These are phyloP conservation scores for Rubia occidens DNA, from an alignment of 305 asterid genomes.

Conservation along the genomic window DNA sequence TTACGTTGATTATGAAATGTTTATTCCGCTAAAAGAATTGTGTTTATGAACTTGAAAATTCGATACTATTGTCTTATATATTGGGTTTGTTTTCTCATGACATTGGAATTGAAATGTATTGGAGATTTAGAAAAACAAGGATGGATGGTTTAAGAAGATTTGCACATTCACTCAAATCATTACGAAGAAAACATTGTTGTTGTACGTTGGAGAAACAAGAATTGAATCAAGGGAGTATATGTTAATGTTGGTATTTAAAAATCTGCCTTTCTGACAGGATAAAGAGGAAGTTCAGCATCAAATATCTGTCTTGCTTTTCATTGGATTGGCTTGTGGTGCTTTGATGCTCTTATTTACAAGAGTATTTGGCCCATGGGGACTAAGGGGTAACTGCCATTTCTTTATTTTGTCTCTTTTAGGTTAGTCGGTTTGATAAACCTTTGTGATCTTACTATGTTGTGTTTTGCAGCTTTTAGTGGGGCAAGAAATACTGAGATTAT, in stretches of 20 bases:
- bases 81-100: no score
- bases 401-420: neutral
- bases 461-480: constrained; percentile 70
- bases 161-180: neutral
- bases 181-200: neutral
- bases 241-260: neutral
- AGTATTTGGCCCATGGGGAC: constrained; percentile 59
- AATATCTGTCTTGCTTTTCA: constrained; percentile 70
- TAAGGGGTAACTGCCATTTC: constrained; percentile 42
- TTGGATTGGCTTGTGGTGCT: constrained; percentile 73
- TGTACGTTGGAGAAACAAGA: no score
- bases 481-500: constrained; percentile 59
- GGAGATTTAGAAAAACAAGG: no score
- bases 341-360: constrained; percentile 71
- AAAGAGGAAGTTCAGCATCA: constrained; percentile 82
- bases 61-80: no score
- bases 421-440: neutral
- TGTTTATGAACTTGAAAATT: neutral
- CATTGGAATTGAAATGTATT: no score
- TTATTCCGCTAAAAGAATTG: neutral
- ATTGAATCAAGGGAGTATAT: neutral
- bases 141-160: neutral
- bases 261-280: constrained; percentile 38
- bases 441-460: constrained; percentile 6
- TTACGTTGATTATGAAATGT: neutral